Percentiles rank a stretch among this genome's conserved stretches.
These are phyloP conservation scores for Saturnispora diversa DNA, from an alignment of 805 yeast genomes.

Conservation along the genomic window DNA sequence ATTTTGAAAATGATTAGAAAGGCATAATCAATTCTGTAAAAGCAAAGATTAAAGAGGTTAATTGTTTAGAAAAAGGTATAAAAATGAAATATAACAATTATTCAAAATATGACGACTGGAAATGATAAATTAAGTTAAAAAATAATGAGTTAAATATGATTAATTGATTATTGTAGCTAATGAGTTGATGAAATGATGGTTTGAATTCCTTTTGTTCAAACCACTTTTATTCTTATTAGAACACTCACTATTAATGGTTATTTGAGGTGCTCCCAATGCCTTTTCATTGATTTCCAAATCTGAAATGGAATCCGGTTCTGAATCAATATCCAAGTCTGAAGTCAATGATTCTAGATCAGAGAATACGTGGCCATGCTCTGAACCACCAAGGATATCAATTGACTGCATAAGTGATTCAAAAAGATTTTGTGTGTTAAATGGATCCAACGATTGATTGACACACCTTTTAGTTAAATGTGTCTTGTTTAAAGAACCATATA, in stretches of 20 bases:
- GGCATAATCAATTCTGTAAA: background rate
- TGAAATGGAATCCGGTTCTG: background rate
- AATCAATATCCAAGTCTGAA: background rate
- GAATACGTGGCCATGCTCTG: too few relatives aligned
- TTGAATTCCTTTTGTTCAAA: too few relatives aligned
- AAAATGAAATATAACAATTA: background rate
- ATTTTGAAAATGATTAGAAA: slow-evolving; percentile 10
- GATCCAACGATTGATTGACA: background rate
- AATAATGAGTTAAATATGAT: too few relatives aligned
- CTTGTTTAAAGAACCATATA: too few relatives aligned
- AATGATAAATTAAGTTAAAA: too few relatives aligned
- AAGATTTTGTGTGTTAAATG: slow-evolving; percentile 1
- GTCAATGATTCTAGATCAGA: too few relatives aligned
- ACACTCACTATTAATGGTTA: slow-evolving; percentile 1
- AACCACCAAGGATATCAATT: slow-evolving; percentile 1
- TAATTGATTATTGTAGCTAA: too few relatives aligned
- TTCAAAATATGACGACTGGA: background rate
- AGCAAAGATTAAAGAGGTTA: too few relatives aligned
- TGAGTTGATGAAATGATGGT: too few relatives aligned
- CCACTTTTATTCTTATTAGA: background rate
- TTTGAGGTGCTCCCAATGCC: background rate
- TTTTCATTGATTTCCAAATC: background rate
- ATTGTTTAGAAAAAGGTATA: background rate
- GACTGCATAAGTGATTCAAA: background rate
- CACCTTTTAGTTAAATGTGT: background rate